These are phyloP conservation scores for Wallacemonas sp. DNA, from an alignment of 208 protist species.

Conservation along the genomic window DNA sequence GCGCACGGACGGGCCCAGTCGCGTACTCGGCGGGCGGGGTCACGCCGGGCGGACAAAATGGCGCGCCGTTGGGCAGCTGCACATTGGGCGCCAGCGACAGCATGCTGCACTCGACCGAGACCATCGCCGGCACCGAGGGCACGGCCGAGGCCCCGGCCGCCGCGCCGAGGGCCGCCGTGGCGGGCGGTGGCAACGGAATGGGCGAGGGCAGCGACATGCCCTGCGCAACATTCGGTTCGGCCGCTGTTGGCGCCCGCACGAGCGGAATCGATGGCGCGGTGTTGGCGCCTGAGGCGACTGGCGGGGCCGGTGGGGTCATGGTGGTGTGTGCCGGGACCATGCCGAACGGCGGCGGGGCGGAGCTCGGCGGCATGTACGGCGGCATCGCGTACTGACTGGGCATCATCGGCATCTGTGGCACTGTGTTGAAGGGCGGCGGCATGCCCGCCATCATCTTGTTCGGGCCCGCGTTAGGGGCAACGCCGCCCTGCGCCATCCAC, in stretches of 20 bases:
- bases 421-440: slow-evolving; percentile 5
- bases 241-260: not conserved
- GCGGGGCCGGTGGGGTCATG: slow-evolving; percentile 20
- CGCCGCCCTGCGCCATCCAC: slow-evolving; percentile 18
- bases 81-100: slow-evolving; percentile 51
- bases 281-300: too few species aligned
- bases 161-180: slow-evolving; percentile 6
- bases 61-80: slow-evolving; percentile 44
- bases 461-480: slow-evolving; percentile 19
- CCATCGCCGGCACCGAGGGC: slow-evolving; percentile 5
- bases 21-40: slow-evolving; percentile 44
- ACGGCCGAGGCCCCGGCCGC: not conserved
- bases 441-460: slow-evolving; percentile 24
- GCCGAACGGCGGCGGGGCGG: slow-evolving; percentile 22
- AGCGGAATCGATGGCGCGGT: too few species aligned
- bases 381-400: slow-evolving; percentile 29
- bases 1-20: not conserved
- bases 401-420: slow-evolving; percentile 36
- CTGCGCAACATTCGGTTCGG: not conserved
- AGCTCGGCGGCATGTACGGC: slow-evolving; percentile 27
- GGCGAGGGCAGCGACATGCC: not conserved
- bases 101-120: slow-evolving; percentile 34
- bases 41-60: slow-evolving; percentile 67
- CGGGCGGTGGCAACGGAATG: not conserved
- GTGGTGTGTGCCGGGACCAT: slow-evolving; percentile 8